Evolutionary conservation across 1,284 basidiomycete species (phyloP), one percentile per base, ranked within the genome.

Genomic region (Peniophora sp.): DNA sequence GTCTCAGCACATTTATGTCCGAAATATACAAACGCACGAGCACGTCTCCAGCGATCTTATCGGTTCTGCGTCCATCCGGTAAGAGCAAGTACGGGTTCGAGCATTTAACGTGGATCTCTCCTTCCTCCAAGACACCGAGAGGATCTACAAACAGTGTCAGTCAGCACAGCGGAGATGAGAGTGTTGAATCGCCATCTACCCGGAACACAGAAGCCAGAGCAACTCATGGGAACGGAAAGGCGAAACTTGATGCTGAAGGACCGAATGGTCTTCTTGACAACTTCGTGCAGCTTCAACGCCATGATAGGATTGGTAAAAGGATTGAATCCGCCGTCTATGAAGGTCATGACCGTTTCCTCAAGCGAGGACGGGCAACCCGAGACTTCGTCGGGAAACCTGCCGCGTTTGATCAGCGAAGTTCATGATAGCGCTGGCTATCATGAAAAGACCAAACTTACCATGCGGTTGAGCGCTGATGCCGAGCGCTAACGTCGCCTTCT

Each of bases 291-390:
- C 58, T 72, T 73, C 24, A 58, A 61, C 19, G 62, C 53, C 9
- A 75, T 58, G n/a, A 71, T 62, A 0, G 61, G 48, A 32, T 63
- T 64, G 3, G 57, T 55, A 3, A 55, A 46, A 2, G 73, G 73
- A 3, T 51, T 59, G 53, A 74, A 74, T 0, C 73, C 73, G 9
- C 71, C 55, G 47, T 69, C 69, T 0, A 73, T 52, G 8, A 72
- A 58, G 2, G 44, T 50, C 59, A 71, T 57, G 9, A 64, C 64
- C 1, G 67, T 71, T 56, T 75, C 72, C 36, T 71, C 70, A 9
- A 75, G 55, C 12, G 66, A 61, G 0, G 71, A 69, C 0, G 73
- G 73, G 34, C 58, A 65, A 1, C 72, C 72, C 51, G 70, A 72
- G 36, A 67, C 58, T 2, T 65, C 63, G 50, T 75, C 72, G 2